phyloP scores from a whole-genome alignment of 2,329 filamentous ascomycete species.

The Cordyceps militaris region DNA sequence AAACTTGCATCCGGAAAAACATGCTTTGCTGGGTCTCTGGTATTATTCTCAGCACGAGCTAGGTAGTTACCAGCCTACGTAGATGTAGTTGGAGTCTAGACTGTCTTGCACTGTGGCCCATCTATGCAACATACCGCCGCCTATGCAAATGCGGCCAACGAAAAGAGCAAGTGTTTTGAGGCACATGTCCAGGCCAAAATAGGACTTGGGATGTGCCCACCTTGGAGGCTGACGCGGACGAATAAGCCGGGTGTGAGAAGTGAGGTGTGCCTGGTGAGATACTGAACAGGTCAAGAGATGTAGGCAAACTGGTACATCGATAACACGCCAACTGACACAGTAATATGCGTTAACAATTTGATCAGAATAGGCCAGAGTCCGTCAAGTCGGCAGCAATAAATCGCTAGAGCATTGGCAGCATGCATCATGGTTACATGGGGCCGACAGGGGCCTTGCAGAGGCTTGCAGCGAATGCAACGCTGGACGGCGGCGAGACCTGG shows the following conservation, averaged over 20 bases:
- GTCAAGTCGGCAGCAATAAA: background rate
- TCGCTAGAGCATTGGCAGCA: background rate
- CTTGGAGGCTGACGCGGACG: background rate
- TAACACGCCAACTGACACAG: background rate
- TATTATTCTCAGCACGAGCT: background rate
- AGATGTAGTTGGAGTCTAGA: too few species aligned
- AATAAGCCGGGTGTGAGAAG: background rate
- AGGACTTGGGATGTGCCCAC: background rate
- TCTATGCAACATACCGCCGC: background rate
- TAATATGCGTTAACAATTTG: background rate
- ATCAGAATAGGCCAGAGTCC: background rate
- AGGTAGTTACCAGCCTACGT: too few species aligned
- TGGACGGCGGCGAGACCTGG: background rate
- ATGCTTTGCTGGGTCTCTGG: too few species aligned
- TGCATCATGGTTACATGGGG: constrained; percentile 1
- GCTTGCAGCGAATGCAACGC: constrained; percentile 7
- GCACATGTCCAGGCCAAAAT: constrained; percentile 3
- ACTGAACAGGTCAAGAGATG: too few species aligned
- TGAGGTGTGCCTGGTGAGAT: background rate
- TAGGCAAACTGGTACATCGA: background rate
- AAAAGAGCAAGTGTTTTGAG: background rate
- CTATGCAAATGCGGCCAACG: constrained; percentile 2
- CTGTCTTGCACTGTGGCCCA: background rate
- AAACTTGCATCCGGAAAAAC: too few species aligned
- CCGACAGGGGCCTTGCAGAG: constrained; percentile 3